Conservation (phyloP, 1,284 basidiomycete species). For the Irpex rosettiformis region DNA sequence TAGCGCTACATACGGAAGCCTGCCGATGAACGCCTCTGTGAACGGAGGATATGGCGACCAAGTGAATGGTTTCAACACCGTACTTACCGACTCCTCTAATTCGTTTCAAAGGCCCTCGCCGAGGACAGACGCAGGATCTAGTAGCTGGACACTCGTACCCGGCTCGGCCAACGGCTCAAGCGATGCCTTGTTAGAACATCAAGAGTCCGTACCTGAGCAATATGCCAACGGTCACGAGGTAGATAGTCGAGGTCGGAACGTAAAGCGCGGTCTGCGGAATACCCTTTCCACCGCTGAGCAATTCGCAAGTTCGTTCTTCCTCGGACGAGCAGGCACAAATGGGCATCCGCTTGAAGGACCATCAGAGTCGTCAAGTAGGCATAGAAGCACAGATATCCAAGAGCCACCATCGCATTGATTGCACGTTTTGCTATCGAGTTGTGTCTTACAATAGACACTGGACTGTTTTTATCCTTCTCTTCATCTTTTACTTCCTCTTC, state of each 20-base stretch:
- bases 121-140: slow-evolving; percentile 8
- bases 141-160: slow-evolving; percentile 19
- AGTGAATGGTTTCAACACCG: slow-evolving; percentile 17
- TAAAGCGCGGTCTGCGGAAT: slow-evolving; percentile 60
- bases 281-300: slow-evolving; percentile 67
- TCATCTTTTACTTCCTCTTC: no score
- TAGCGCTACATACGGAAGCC: slow-evolving; percentile 12
- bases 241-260: slow-evolving; percentile 50
- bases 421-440: background rate
- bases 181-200: slow-evolving; percentile 30
- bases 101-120: slow-evolving; percentile 3
- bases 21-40: slow-evolving; percentile 16
- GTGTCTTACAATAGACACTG: background rate
- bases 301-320: slow-evolving; percentile 60
- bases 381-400: slow-evolving; percentile 21
- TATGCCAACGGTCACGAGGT: slow-evolving; percentile 28
- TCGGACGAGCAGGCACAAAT: slow-evolving; percentile 34
- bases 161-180: slow-evolving; percentile 21
- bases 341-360: slow-evolving; percentile 23
- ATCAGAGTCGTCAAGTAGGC: slow-evolving; percentile 19
- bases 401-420: slow-evolving; percentile 19
- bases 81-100: slow-evolving; percentile 12
- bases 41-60: slow-evolving; percentile 12
- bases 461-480: background rate
- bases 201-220: slow-evolving; percentile 33